These are phyloP conservation scores for Geotrichum fermentans DNA, from an alignment of 1,139 yeast genomes.

Conservation along the genomic window DNA sequence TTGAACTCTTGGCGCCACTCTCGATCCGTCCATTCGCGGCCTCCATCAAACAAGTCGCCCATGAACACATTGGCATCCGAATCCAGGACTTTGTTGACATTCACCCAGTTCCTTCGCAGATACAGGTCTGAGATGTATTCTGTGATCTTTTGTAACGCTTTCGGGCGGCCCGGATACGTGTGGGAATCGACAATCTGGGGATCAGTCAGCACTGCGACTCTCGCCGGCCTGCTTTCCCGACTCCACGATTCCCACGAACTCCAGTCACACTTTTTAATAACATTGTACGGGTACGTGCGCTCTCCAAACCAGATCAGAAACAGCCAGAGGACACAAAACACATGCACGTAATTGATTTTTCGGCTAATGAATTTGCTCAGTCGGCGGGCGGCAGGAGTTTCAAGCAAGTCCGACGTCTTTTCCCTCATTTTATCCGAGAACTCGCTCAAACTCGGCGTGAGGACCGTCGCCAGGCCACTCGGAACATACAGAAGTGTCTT, in stretches of 20 bases:
- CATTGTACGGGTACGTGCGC: constrained; percentile 48
- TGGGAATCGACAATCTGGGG: constrained; percentile 85
- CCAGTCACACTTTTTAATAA: constrained; percentile 59
- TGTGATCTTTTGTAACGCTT: constrained; percentile 35
- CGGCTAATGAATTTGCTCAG: not conserved
- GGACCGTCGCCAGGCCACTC: not conserved
- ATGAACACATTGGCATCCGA: constrained; percentile 77
- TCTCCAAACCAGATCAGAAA: constrained; percentile 55
- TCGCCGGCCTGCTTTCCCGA: constrained; percentile 43
- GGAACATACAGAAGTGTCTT: not conserved
- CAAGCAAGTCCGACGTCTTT: not conserved
- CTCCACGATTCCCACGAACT: constrained; percentile 55
- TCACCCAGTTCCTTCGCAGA: constrained; percentile 68
- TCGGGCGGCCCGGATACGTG: constrained; percentile 47
- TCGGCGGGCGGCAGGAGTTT: not conserved
- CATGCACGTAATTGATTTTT: constrained; percentile 9
- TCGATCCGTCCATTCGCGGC: constrained; percentile 71
- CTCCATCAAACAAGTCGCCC: constrained; percentile 94
- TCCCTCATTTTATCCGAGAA: not conserved
- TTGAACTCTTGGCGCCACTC: constrained; percentile 69
- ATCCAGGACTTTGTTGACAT: constrained; percentile 52
- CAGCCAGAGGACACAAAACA: constrained; percentile 45
- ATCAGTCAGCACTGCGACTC: constrained; percentile 76
- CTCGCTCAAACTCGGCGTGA: not conserved
- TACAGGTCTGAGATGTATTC: constrained; percentile 61